Evolutionary conservation across 306 rosid genomes (phyloP).

Genomic region (Lablab purpureus): DNA sequence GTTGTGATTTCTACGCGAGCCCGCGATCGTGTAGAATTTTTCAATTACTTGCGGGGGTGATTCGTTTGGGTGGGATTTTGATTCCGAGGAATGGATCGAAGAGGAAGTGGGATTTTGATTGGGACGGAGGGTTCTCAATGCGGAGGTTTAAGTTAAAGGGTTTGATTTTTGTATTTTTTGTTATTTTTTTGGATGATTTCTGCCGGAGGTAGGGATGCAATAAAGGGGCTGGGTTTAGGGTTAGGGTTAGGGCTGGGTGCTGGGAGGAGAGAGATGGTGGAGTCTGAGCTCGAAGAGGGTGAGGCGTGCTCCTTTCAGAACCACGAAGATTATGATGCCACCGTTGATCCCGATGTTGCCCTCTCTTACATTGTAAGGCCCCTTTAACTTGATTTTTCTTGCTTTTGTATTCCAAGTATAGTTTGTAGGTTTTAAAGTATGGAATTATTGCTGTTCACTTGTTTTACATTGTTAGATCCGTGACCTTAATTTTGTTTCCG

Average conservation of each 20-base stretch:
- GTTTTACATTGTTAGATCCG: conserved; percentile 59
- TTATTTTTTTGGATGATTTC: conserved; percentile 67
- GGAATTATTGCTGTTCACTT: conserved; percentile 45
- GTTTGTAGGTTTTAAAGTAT: conserved; percentile 33
- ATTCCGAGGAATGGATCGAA: conserved; percentile 54
- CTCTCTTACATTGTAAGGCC: conserved; percentile 89
- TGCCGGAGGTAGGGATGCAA: conserved; percentile 80
- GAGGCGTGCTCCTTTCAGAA: conserved; percentile 85
- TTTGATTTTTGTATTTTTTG: conserved; percentile 39
- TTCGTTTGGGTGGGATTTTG: conserved; percentile 40
- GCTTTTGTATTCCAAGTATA: conserved; percentile 10
- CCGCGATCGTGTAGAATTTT: conserved; percentile 64
- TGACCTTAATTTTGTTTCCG: conserved; percentile 40
- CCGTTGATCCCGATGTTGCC: conserved; percentile 84
- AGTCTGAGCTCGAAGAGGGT: conserved; percentile 97
- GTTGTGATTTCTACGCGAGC: conserved; percentile 58
- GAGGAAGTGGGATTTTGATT: conserved; percentile 52
- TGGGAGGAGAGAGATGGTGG: conserved; percentile 75
- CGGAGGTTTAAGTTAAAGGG: conserved; percentile 61
- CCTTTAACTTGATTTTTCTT: conserved; percentile 12
- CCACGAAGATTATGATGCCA: conserved; percentile 69
- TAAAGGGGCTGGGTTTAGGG: conserved; percentile 73
- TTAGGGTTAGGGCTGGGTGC: conserved; percentile 60
- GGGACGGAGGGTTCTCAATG: conserved; percentile 53
- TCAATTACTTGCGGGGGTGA: conserved; percentile 44